phyloP scores from a whole-genome alignment of 164 flowering plant species.

The Aristolochia contorta region DNA sequence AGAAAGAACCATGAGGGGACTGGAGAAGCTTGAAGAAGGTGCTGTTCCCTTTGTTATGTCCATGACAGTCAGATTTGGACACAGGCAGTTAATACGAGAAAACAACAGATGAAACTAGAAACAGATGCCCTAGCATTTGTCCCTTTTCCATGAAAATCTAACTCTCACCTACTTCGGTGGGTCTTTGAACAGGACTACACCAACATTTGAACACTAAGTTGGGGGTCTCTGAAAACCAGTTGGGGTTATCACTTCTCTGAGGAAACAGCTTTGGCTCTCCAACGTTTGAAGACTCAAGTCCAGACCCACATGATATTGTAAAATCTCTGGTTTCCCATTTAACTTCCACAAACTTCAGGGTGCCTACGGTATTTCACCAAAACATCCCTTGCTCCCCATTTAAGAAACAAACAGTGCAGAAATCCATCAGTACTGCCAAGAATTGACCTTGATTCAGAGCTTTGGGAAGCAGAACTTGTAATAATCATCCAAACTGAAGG shows the following conservation, averaged over 20 bases:
- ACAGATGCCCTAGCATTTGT: conserved; percentile 16
- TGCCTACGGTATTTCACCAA: not conserved
- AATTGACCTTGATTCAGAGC: no score
- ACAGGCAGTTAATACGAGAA: conserved; percentile 25
- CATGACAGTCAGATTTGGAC: conserved; percentile 4
- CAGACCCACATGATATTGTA: no score
- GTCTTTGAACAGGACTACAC: not conserved
- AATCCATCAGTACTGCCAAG: no score
- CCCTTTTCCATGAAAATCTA: conserved; percentile 23
- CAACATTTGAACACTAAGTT: not conserved
- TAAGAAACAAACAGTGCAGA: no score
- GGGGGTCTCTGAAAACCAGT: not conserved
- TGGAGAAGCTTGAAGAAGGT: not conserved
- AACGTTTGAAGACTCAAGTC: no score
- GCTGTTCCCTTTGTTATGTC: conserved; percentile 14
- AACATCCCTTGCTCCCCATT: no score
- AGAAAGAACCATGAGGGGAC: conserved; percentile 1
- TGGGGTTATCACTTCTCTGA: not conserved
- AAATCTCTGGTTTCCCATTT: no score
- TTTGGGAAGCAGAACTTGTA: not conserved
- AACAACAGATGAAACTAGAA: conserved; percentile 38
- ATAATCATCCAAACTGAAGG: not conserved
- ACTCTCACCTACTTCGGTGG: conserved; percentile 10
- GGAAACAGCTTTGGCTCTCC: no score
- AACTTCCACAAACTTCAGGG: no score